phyloP scores from a whole-genome alignment of 371 early-diverging fungal genomes.

The Mucor piriformis region DNA sequence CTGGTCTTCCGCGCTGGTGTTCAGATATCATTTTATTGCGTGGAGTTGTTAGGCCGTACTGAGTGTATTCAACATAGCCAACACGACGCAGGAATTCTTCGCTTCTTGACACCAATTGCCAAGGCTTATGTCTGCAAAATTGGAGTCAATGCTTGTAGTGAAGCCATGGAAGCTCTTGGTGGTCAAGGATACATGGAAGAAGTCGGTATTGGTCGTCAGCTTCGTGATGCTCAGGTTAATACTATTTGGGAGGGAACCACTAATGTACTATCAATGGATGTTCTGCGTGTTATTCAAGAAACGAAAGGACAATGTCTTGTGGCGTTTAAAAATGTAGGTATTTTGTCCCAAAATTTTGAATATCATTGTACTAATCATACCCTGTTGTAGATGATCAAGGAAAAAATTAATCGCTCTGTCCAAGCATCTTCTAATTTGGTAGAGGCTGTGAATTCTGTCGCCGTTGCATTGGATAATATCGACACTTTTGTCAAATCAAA shows the following conservation, averaged over 20 bases:
- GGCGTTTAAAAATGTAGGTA: constrained; percentile 39
- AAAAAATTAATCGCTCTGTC: constrained; percentile 9
- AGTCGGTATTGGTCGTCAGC: constrained; percentile 57
- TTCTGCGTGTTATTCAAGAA: constrained; percentile 60
- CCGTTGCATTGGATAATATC: constrained; percentile 29
- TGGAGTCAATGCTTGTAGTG: constrained; percentile 50
- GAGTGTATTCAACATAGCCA: constrained; percentile 36
- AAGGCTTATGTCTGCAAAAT: constrained; percentile 63
- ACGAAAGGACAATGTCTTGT: constrained; percentile 47
- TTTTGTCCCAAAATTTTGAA: too few species aligned
- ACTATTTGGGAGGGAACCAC: constrained; percentile 76
- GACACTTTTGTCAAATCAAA: constrained; percentile 1
- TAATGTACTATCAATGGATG: constrained; percentile 69
- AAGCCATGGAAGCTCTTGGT: constrained; percentile 70
- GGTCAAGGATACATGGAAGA: constrained; percentile 80
- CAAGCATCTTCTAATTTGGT: constrained; percentile 9
- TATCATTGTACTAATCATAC: background rate
- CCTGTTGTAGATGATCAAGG: constrained; percentile 9
- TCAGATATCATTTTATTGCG: constrained; percentile 60
- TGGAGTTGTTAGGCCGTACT: constrained; percentile 57
- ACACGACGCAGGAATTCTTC: constrained; percentile 48
- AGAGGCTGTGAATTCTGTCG: constrained; percentile 31
- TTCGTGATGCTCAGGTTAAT: constrained; percentile 70
- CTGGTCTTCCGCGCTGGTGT: constrained; percentile 51
- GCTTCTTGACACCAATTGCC: constrained; percentile 67